phyloP scores from a whole-genome alignment of 192 early-diverging fungal genomes.

The Coemansia sp. region DNA sequence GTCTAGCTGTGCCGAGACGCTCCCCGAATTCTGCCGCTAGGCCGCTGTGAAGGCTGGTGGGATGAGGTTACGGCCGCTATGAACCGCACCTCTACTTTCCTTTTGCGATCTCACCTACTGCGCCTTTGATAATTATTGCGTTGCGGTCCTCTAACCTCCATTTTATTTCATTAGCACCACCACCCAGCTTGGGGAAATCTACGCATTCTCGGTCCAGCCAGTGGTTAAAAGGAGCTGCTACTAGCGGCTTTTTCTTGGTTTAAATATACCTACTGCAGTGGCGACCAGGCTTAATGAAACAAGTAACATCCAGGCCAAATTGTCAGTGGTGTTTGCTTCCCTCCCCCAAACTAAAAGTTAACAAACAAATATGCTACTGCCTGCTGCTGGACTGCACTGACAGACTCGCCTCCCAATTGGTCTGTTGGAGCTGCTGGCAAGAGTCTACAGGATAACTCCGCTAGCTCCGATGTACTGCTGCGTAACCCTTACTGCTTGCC shows the following conservation, averaged over 20 bases:
- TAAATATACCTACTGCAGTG: slow-evolving; percentile 10
- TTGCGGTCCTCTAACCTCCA: neutral
- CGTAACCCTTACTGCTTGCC: neutral
- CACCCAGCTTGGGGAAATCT: neutral
- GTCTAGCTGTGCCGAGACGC: neutral
- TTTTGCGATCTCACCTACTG: slow-evolving; percentile 4
- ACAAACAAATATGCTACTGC: slow-evolving; percentile 1
- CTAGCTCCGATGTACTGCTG: neutral
- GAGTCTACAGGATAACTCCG: neutral
- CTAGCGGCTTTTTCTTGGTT: neutral
- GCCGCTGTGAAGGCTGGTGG: neutral
- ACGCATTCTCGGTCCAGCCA: neutral
- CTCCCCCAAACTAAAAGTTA: neutral
- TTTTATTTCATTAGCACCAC: neutral
- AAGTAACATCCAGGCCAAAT: slow-evolving; percentile 1
- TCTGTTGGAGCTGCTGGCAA: too few relatives aligned
- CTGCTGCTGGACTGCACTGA: neutral
- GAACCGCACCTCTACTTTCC: slow-evolving; percentile 1
- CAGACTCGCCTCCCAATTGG: too few relatives aligned
- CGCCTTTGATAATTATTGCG: neutral
- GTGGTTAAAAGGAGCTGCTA: neutral
- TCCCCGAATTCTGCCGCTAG: neutral
- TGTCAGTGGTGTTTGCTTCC: neutral
- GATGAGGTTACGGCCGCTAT: neutral
- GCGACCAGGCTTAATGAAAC: slow-evolving; percentile 7